Base-by-base conservation (phyloP, 495 filamentous ascomycete species). In the Lasiosphaeriaceae sp. region DNA sequence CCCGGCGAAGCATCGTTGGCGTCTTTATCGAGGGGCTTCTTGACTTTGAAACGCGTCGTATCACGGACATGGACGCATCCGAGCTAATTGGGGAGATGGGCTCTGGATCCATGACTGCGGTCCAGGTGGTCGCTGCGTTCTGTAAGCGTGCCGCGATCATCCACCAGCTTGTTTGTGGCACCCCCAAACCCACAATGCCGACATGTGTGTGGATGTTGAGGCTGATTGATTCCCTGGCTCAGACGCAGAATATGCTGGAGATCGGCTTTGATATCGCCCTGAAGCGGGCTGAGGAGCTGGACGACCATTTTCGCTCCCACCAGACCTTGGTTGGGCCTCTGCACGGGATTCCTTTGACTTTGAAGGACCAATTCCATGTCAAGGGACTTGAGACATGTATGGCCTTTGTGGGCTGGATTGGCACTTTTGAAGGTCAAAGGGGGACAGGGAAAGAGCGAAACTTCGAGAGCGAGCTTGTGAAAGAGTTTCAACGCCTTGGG, bases 331-430 rank as follows among this genome's bases (percentile, higher is more conserved):
- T 84, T 35, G 86, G 87, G 2, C 83, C 83, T 0, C 71, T 90
- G 0, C 86, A 89, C 61, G 87, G 87, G 9, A 76, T 90, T 1
- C 86, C 87, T 1, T 72, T 90, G 14, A 78, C 76, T 5, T 57
- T 88, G 31, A 87, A 90, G 61, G 87, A 90, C 59, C 77, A 78
- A n/a, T 88, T 90, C 70, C 73, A 84, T 41, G 61, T 90, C 23
- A 69, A 75, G 56, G 83, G 80, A 17, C 66, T 78, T 7, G 81
- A 87, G 57, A 65, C 68, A 4, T 71, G 70, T 1, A 66, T 66
- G 44, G 58, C 56, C 1, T 71, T 65, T 24, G 56, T 69, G 6
- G 66, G 61, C 0, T 71, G 66, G 64, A 67, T 69, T 21, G 66
- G 60, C 16, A 73, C 80, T 1, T 80, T 74, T 19, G 71, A 82